Percentiles rank a stretch among this genome's conserved stretches.
These are phyloP conservation scores for Stemphylium beticola DNA, from an alignment of 2,329 filamentous ascomycete genomes.

Conservation along the genomic window DNA sequence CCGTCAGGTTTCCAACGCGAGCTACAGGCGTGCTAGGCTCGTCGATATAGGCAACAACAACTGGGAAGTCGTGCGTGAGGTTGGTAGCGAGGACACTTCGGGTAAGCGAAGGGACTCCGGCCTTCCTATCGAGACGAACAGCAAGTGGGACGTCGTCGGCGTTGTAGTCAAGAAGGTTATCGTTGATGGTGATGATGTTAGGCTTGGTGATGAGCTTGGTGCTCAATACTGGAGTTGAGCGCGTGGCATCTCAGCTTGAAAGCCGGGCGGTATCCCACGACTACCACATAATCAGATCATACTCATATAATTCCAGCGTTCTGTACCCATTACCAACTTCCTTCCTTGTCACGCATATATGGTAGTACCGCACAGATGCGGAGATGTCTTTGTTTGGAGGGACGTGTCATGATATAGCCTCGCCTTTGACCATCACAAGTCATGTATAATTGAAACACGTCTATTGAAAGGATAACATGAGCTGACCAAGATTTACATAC, in stretches of 20 bases:
- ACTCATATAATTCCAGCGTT: neutral
- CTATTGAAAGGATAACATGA: neutral
- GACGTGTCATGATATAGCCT: neutral
- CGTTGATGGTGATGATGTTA: conserved; percentile 33
- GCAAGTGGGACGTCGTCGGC: conserved; percentile 44
- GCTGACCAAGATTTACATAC: too few relatives aligned
- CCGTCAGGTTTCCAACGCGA: conserved; percentile 41
- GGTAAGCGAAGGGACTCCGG: conserved; percentile 42
- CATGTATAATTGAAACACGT: neutral
- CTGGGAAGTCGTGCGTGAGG: conserved; percentile 42
- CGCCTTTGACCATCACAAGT: neutral
- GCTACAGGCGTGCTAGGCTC: conserved; percentile 44
- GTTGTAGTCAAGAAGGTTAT: conserved; percentile 41
- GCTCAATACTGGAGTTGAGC: conserved; percentile 34
- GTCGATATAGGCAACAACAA: conserved; percentile 38
- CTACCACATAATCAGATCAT: neutral
- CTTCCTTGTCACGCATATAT: neutral
- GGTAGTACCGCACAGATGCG: neutral
- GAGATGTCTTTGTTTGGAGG: neutral
- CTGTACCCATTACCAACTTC: neutral
- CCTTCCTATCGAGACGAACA: conserved; percentile 40
- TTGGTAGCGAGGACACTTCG: conserved; percentile 33
- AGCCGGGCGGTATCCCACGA: neutral
- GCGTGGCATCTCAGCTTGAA: neutral
- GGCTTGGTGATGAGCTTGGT: conserved; percentile 42